Conservation (phyloP, 495 filamentous ascomycete species). For the Neurospora sp. region DNA sequence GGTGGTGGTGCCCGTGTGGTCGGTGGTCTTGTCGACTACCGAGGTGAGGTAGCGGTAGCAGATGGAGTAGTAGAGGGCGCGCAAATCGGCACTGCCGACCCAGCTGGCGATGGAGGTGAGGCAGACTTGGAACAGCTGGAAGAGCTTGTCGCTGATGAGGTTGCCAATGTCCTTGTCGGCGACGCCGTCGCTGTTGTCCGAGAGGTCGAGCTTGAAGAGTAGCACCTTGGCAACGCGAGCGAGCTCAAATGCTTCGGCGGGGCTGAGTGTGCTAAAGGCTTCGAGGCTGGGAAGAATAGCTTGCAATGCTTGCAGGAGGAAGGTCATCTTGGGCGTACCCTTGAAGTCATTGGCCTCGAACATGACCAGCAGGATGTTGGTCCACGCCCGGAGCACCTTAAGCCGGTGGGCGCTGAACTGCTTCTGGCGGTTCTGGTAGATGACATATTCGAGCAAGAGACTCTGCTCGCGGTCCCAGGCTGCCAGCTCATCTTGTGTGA, state of each 20-base stretch:
- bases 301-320: constrained; percentile 78
- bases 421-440: constrained; percentile 53
- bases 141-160: constrained; percentile 77
- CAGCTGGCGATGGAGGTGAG: constrained; percentile 65
- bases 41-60: constrained; percentile 74
- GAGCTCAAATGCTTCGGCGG: constrained; percentile 58
- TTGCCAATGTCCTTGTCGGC: constrained; percentile 46
- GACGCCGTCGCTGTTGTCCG: constrained; percentile 26
- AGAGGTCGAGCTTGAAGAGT: constrained; percentile 60
- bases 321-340: constrained; percentile 51
- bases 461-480: constrained; percentile 49
- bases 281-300: constrained; percentile 80
- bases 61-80: constrained; percentile 79
- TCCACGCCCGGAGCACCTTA: constrained; percentile 66
- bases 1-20: constrained; percentile 7
- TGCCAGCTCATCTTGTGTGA: constrained; percentile 46
- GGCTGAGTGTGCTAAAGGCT: constrained; percentile 51
- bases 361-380: constrained; percentile 68
- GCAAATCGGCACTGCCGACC: constrained; percentile 55
- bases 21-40: constrained; percentile 45
- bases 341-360: constrained; percentile 68
- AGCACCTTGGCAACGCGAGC: constrained; percentile 68
- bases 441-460: constrained; percentile 43
- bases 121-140: constrained; percentile 79
- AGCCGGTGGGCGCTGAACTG: constrained; percentile 50